These are phyloP conservation scores for Calocybe gangraenosa DNA, from an alignment of 768 basidiomycete species.

Conservation along the genomic window DNA sequence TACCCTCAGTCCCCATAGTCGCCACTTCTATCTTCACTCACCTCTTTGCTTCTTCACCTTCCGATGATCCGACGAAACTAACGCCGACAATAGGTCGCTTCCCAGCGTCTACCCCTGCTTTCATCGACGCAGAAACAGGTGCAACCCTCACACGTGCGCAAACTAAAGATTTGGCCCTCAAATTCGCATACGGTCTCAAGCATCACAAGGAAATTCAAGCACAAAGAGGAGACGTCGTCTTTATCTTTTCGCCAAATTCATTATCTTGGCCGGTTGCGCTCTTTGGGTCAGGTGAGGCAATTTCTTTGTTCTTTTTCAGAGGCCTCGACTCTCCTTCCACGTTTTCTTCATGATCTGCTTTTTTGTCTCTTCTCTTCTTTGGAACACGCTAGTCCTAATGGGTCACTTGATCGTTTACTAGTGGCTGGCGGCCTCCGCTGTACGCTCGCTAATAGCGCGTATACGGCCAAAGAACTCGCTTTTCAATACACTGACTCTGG, in stretches of 20 bases:
- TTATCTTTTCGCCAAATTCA: conserved; percentile 70
- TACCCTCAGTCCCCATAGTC: conserved; percentile 33
- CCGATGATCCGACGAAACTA: conserved; percentile 7
- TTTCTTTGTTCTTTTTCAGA: neutral
- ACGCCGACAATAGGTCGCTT: conserved; percentile 35
- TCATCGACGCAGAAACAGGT: conserved; percentile 62
- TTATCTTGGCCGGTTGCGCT: conserved; percentile 46
- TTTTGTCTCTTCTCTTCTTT: neutral
- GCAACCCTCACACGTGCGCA: conserved; percentile 51
- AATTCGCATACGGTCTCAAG: conserved; percentile 55
- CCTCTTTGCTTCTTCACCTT: conserved; percentile 31
- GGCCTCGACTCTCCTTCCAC: neutral
- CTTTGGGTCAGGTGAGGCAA: conserved; percentile 37
- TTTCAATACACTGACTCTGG: conserved; percentile 69
- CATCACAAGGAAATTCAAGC: conserved; percentile 30
- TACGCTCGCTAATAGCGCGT: conserved; percentile 72
- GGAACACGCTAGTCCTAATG: neutral
- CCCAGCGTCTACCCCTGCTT: conserved; percentile 45
- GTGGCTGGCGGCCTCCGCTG: conserved; percentile 65
- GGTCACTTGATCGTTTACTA: conserved; percentile 5
- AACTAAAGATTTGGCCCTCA: conserved; percentile 48
- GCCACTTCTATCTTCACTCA: conserved; percentile 45
- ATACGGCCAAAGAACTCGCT: conserved; percentile 62
- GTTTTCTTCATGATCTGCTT: neutral
- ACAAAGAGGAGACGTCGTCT: conserved; percentile 51